These are phyloP conservation scores for Camellia lanceoleosa DNA, from an alignment of 148 eudicot species.

Conservation along the genomic window DNA sequence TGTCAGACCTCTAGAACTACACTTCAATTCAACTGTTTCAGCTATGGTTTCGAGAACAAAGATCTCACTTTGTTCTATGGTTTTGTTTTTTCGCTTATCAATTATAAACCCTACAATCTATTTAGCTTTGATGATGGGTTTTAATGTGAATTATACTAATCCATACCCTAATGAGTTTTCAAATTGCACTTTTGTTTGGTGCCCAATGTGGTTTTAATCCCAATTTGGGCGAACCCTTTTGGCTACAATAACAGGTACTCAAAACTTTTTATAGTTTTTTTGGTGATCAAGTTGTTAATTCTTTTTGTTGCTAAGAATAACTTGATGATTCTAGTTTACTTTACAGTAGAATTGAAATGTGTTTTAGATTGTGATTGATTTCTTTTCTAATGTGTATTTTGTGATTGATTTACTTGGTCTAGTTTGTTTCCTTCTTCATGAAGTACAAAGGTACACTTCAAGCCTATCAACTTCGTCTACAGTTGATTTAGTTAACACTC, in stretches of 20 bases:
- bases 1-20: conserved; percentile 28
- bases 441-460: too few relatives aligned
- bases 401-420: too few relatives aligned
- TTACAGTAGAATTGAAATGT: too few relatives aligned
- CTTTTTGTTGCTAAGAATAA: too few relatives aligned
- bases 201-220: conserved; percentile 32
- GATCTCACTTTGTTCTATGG: conserved; percentile 31
- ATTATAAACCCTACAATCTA: not conserved
- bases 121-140: conserved; percentile 38
- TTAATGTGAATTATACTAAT: conserved; percentile 24
- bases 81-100: conserved; percentile 15
- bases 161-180: conserved; percentile 23
- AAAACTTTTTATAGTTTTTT: not conserved
- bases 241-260: conserved; percentile 16
- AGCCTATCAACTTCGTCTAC: too few relatives aligned
- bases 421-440: too few relatives aligned
- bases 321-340: too few relatives aligned
- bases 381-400: too few relatives aligned
- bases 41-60: not conserved
- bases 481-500: too few relatives aligned
- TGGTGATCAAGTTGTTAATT: not conserved
- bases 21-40: conserved; percentile 27
- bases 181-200: conserved; percentile 22
- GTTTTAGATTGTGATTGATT: too few relatives aligned
- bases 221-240: conserved; percentile 15